These are phyloP conservation scores for Trichoderma gracile DNA, from an alignment of 2,329 filamentous ascomycete genomes.

Conservation along the genomic window DNA sequence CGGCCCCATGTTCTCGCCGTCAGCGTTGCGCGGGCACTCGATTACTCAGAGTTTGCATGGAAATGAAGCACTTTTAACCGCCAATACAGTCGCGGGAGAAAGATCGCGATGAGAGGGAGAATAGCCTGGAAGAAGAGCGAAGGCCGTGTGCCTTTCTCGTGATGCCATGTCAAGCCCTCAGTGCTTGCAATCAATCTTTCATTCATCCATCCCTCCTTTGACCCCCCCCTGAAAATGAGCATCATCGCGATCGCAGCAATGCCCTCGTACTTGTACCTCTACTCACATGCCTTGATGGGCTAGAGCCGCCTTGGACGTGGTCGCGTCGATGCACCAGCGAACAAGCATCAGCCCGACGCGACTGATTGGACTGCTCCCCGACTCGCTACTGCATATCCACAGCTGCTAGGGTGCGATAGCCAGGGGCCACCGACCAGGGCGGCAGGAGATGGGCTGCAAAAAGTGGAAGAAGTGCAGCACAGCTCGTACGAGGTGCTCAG, in stretches of 20 bases:
- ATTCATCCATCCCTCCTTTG: too few relatives aligned
- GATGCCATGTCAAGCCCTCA: too few relatives aligned
- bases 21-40: not conserved
- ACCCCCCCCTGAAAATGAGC: too few relatives aligned
- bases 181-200: too few relatives aligned
- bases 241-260: too few relatives aligned
- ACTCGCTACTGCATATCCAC: constrained; percentile 24
- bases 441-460: constrained; percentile 22
- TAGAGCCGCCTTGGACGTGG: constrained; percentile 28
- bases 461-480: not conserved
- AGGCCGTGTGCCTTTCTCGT: too few relatives aligned
- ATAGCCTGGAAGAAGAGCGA: too few relatives aligned
- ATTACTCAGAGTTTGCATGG: too few relatives aligned
- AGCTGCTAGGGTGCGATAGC: constrained; percentile 16
- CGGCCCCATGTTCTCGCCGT: not conserved
- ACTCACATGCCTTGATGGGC: constrained; percentile 32
- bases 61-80: not conserved
- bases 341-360: constrained; percentile 23
- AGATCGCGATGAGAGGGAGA: too few relatives aligned
- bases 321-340: constrained; percentile 35
- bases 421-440: constrained; percentile 21
- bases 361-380: constrained; percentile 34
- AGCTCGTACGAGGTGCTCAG: too few relatives aligned
- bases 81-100: not conserved
- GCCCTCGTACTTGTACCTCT: not conserved